These are phyloP conservation scores for Agarophyton chilense DNA, from an alignment of 23 red algal genomes.

Conservation along the genomic window DNA sequence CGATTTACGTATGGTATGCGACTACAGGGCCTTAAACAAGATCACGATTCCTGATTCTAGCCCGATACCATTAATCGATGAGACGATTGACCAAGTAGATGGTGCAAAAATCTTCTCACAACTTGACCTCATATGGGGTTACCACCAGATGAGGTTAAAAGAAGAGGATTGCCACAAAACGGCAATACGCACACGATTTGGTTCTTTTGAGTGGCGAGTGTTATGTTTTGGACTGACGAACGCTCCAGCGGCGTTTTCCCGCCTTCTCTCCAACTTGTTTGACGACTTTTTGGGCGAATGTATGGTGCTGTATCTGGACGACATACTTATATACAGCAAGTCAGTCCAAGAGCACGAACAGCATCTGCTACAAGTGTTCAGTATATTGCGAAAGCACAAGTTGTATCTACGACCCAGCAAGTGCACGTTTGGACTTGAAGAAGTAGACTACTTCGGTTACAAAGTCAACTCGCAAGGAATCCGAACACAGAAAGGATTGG, in stretches of 20 bases:
- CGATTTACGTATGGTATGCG: background rate
- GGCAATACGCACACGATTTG: constrained; percentile 25
- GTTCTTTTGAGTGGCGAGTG: constrained; percentile 16
- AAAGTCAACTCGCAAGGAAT: background rate
- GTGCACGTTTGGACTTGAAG: background rate
- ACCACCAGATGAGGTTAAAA: background rate
- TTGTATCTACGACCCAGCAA: background rate
- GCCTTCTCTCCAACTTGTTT: background rate
- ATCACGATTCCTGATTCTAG: constrained; percentile 20
- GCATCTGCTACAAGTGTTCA: background rate
- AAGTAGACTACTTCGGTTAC: constrained; percentile 26
- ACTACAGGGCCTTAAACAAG: constrained; percentile 14
- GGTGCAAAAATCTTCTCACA: constrained; percentile 33
- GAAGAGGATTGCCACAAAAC: constrained; percentile 31
- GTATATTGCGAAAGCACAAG: background rate
- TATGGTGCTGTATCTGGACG: constrained; percentile 18
- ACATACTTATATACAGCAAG: constrained; percentile 17
- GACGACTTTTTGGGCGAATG: background rate
- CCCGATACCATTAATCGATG: constrained; percentile 4
- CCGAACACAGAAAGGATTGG: background rate
- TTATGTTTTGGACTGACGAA: constrained; percentile 28
- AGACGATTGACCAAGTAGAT: constrained; percentile 5
- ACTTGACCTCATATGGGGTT: constrained; percentile 15
- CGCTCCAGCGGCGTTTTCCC: constrained; percentile 1
- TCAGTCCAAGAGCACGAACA: background rate